Percentiles rank a stretch among this genome's conserved stretches.
phyloP scores from a whole-genome alignment of 2,329 filamentous ascomycete genomes.

The Annulohypoxylon truncatum region DNA sequence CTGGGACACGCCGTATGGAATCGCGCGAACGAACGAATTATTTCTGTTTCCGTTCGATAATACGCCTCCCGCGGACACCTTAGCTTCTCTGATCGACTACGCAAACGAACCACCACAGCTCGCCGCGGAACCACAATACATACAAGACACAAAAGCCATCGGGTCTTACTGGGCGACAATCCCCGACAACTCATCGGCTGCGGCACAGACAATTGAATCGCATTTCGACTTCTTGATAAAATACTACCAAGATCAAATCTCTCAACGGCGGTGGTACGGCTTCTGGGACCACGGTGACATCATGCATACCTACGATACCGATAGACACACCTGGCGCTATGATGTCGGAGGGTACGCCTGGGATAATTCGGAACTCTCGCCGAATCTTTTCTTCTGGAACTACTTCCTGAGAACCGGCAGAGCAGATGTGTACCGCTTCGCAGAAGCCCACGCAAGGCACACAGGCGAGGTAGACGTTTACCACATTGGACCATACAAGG shows the following conservation, averaged over 20 bases:
- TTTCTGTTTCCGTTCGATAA: slow-evolving; percentile 63
- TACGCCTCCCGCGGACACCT: slow-evolving; percentile 62
- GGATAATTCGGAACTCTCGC: slow-evolving; percentile 73
- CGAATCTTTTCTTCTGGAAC: slow-evolving; percentile 72
- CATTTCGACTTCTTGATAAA: slow-evolving; percentile 67
- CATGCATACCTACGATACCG: slow-evolving; percentile 70
- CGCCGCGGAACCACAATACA: slow-evolving; percentile 59
- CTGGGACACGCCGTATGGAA: slow-evolving; percentile 67
- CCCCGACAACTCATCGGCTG: slow-evolving; percentile 37
- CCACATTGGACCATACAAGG: slow-evolving; percentile 67
- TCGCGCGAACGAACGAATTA: slow-evolving; percentile 68
- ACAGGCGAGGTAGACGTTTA: slow-evolving; percentile 72
- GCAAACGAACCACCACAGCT: slow-evolving; percentile 66
- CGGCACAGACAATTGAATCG: slow-evolving; percentile 58
- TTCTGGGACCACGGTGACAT: slow-evolving; percentile 73
- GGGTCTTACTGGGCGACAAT: slow-evolving; percentile 65
- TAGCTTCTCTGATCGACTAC: slow-evolving; percentile 58
- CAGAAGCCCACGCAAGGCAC: slow-evolving; percentile 68
- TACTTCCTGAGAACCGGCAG: slow-evolving; percentile 70
- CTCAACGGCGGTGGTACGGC: slow-evolving; percentile 70
- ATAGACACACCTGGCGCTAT: slow-evolving; percentile 71
- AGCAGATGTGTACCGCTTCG: slow-evolving; percentile 67
- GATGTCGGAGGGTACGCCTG: slow-evolving; percentile 73
- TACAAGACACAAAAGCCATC: slow-evolving; percentile 63
- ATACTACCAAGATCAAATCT: slow-evolving; percentile 67